Percentiles rank a stretch among this genome's conserved stretches.
Evolutionary conservation across 495 filamentous ascomycete genomes (phyloP).

Genomic region (Podospora fimiseda): DNA sequence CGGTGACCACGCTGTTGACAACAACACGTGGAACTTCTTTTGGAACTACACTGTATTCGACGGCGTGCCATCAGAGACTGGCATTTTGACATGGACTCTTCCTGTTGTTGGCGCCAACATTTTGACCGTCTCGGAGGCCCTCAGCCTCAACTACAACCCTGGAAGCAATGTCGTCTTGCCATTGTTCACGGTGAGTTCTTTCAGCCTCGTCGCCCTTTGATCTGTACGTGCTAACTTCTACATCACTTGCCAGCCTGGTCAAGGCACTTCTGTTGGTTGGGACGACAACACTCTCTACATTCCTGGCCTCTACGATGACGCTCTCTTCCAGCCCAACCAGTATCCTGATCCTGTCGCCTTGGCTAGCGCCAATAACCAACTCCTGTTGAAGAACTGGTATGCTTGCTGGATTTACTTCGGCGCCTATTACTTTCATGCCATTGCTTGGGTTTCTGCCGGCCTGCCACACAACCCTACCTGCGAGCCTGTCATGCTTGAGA

Average conservation of each 20-base stretch:
- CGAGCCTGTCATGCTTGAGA: conserved; percentile 37
- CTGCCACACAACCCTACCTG: conserved; percentile 53
- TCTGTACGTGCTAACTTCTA: background rate
- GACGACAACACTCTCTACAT: conserved; percentile 39
- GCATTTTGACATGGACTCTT: conserved; percentile 40
- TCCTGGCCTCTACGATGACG: conserved; percentile 41
- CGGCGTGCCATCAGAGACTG: conserved; percentile 18
- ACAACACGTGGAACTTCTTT: conserved; percentile 11
- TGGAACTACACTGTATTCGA: conserved; percentile 34
- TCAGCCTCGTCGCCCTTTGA: background rate
- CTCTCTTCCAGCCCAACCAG: conserved; percentile 17
- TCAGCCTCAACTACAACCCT: conserved; percentile 35
- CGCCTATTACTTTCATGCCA: conserved; percentile 45
- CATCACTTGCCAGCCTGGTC: conserved; percentile 18
- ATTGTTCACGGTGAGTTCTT: conserved; percentile 18
- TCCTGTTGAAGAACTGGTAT: conserved; percentile 42
- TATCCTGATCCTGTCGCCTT: conserved; percentile 8
- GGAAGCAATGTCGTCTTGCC: conserved; percentile 49
- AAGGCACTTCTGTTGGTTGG: conserved; percentile 36
- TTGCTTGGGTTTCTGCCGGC: conserved; percentile 43
- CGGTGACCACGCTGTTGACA: conserved; percentile 8
- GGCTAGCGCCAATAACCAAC: background rate
- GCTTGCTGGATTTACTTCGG: conserved; percentile 45
- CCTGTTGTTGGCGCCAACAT: conserved; percentile 16
- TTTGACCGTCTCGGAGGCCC: conserved; percentile 27